Conservation (phyloP, 2,329 filamentous ascomycete species). For the Aspergillus ruber region DNA sequence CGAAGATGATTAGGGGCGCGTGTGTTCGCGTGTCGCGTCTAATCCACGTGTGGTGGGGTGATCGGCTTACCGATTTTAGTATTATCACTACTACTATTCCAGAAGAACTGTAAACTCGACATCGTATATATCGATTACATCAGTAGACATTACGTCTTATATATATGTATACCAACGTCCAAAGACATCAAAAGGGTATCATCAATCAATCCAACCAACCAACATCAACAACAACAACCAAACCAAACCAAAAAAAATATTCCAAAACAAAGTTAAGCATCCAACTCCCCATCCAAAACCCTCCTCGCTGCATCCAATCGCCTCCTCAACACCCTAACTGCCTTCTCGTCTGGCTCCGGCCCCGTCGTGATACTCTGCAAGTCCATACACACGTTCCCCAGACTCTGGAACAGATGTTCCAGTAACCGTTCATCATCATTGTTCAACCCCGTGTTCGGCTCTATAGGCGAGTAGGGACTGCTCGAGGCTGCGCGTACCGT, state of each 20-base stretch:
- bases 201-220: neutral
- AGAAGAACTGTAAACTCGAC: no score
- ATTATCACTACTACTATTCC: conserved; percentile 1
- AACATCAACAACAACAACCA: conserved; percentile 1
- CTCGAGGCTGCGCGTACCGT: conserved; percentile 30
- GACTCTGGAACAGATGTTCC: conserved; percentile 47
- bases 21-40: conserved; percentile 2
- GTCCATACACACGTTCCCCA: conserved; percentile 45
- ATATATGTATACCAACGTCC: no score
- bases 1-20: neutral
- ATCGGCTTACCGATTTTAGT: neutral
- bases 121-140: no score
- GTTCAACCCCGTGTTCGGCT: conserved; percentile 31
- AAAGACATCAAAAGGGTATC: no score
- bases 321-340: conserved; percentile 58
- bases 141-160: no score
- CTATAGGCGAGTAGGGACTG: conserved; percentile 13
- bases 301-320: conserved; percentile 68
- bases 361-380: conserved; percentile 44
- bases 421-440: conserved; percentile 53
- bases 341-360: conserved; percentile 50
- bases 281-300: conserved; percentile 63
- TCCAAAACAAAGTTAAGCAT: conserved; percentile 17
- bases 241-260: neutral
- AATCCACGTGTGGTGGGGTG: conserved; percentile 6